Evolutionary conservation across 2,329 filamentous ascomycete genomes (phyloP).

Genomic region (Ophiostoma quercus): DNA sequence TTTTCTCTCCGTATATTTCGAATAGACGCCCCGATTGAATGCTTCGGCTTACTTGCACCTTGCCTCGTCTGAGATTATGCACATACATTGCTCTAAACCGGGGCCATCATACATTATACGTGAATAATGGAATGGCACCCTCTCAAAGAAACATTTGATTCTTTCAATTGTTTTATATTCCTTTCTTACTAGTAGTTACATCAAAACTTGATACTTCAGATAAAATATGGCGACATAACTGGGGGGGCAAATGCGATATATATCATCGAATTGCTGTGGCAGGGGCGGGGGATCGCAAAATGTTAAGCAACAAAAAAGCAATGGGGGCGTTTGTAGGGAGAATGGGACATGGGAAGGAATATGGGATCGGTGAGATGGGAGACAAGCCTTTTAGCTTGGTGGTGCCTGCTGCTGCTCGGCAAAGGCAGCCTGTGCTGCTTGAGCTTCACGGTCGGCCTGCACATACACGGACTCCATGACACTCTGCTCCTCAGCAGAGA

Average conservation of each 20-base stretch:
- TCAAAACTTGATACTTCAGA: background rate
- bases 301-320: background rate
- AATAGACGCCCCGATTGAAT: background rate
- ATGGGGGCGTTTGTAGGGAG: background rate
- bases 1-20: constrained; percentile 7
- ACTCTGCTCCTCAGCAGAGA: constrained; percentile 73
- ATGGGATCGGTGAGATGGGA: background rate
- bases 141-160: background rate
- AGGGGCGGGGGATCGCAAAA: background rate
- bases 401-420: constrained; percentile 3
- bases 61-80: no score
- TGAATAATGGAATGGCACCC: background rate
- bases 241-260: background rate
- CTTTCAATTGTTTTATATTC: background rate
- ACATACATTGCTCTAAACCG: background rate
- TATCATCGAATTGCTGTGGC: background rate
- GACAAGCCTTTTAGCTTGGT: background rate
- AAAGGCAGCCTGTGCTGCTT: background rate
- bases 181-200: background rate
- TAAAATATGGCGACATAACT: background rate
- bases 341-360: background rate
- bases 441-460: constrained; percentile 49
- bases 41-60: no score
- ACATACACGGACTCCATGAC: constrained; percentile 74
- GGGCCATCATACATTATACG: no score